Evolutionary conservation across 1,284 basidiomycete species (phyloP), one percentile per base, ranked within the genome.

Genomic region (Apiotrichum domesticum): DNA sequence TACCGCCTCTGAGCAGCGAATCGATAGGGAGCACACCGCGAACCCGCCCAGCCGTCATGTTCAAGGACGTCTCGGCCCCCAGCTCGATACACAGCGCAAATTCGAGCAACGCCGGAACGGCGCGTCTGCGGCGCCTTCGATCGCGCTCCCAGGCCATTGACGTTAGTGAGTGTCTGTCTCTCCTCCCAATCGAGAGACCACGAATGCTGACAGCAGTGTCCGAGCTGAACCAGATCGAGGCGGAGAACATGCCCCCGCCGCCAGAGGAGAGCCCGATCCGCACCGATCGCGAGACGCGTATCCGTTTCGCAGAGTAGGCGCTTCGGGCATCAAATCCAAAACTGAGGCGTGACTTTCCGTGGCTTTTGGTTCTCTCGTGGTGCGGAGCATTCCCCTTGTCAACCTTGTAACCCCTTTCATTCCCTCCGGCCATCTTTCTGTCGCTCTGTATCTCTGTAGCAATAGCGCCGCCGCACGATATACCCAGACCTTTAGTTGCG

Each of bases 261-360:
- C 57, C 57, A 29, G 61, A 56, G 11, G 65, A 66, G 43, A 64
- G 66, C 46, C 65, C 61, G 15, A 64, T 73, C 53, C 61, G 62
- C 33, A 68, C 71, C 32, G 62, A 69, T 52, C 59, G 71, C 47
- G 63, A 67, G 32, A 51, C 66, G 13, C 63, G 61, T 4, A 71
- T 73, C 54, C 62, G 71, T 37, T 73, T 73, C 47, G 71, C 66
- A 1, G 59, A 49, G 29, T n/a, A 42, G n/a, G 10, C 6, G 41
- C n/a, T 14, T 42, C n/a, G 11, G 21, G 21, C 21, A 21, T 21
- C 21, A 21, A 21, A 21, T 21, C 21, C 21, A 21, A 21, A 21
- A 21, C 21, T 21, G 21, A 21, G 21, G 21, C 21, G 21, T 21
- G 21, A 21, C 21, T 21, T 21, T 21, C 21, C 21, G 21, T 21